A percentile compares a stretch with the other conserved stretches of the same genome.
phyloP scores from a whole-genome alignment of 2,329 filamentous ascomycete genomes.

The Ophiosphaerella narmari region DNA sequence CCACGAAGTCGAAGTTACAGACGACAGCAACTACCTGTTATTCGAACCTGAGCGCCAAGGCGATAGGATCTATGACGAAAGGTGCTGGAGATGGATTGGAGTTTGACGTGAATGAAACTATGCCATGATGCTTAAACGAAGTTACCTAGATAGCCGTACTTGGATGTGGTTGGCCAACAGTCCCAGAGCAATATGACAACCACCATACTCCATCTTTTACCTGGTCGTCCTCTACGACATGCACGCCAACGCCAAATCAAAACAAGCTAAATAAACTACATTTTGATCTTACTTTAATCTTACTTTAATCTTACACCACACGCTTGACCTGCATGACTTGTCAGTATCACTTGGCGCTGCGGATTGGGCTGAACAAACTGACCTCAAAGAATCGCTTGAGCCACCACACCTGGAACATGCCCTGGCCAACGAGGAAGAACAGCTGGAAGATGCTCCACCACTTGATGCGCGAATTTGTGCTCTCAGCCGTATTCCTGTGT shows the following conservation, averaged over 20 bases:
- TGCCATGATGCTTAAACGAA: too few species aligned
- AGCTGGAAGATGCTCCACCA: constrained; percentile 99
- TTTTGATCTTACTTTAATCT: constrained; percentile 14
- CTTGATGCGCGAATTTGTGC: constrained; percentile 95
- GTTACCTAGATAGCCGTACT: background rate
- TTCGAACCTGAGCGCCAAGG: too few species aligned
- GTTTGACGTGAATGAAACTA: too few species aligned
- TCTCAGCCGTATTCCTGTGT: constrained; percentile 97
- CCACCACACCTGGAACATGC: constrained; percentile 99
- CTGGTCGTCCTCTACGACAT: constrained; percentile 4
- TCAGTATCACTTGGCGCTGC: constrained; percentile 9
- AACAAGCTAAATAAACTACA: background rate
- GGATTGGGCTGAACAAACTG: constrained; percentile 8
- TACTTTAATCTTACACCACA: constrained; percentile 26
- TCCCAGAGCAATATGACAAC: background rate
- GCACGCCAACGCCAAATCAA: constrained; percentile 26
- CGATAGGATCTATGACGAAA: too few species aligned
- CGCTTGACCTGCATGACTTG: constrained; percentile 34
- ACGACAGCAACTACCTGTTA: too few species aligned
- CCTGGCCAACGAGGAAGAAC: constrained; percentile 83
- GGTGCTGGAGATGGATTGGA: too few species aligned
- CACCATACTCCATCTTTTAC: constrained; percentile 13
- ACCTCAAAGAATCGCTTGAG: constrained; percentile 96
- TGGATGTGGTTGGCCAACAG: background rate
- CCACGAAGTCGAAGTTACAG: too few species aligned